phyloP scores from a whole-genome alignment of 257 asterid species.

The Linderniella brevidens region DNA sequence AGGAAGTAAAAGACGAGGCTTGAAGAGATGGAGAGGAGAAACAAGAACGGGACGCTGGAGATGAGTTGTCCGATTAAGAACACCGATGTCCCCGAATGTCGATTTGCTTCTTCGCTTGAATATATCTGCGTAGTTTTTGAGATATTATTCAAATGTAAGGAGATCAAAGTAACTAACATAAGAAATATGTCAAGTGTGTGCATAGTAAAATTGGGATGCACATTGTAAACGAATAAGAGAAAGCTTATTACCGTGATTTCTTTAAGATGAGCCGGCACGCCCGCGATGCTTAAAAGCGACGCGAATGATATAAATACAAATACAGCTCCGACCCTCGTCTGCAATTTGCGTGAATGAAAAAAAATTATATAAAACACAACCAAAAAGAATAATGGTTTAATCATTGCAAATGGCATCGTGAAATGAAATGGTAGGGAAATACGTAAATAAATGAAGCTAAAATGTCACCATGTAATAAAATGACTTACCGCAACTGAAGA shows the following conservation, averaged over 20 bases:
- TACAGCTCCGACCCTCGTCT: conserved; percentile 84
- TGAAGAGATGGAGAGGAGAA: conserved; percentile 83
- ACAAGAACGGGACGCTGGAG: conserved; percentile 82
- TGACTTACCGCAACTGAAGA: conserved; percentile 83
- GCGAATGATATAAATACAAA: conserved; percentile 71
- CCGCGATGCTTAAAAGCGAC: conserved; percentile 78
- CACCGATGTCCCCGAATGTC: conserved; percentile 72
- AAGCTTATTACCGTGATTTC: conserved; percentile 60
- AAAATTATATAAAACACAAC: not conserved
- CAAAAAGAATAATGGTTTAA: not conserved
- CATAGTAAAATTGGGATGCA: not conserved
- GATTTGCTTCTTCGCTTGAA: conserved; percentile 68
- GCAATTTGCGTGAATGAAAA: conserved; percentile 16
- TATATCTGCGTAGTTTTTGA: conserved; percentile 30
- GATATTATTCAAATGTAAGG: not conserved
- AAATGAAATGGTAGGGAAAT: too few species aligned
- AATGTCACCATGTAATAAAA: not conserved
- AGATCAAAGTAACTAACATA: not conserved
- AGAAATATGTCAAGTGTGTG: not conserved
- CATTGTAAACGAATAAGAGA: not conserved
- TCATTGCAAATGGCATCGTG: not conserved
- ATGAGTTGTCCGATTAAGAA: conserved; percentile 76
- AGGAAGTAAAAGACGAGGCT: conserved; percentile 90
- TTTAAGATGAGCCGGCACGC: conserved; percentile 78
- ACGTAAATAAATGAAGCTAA: not conserved